Percentiles rank a stretch among this genome's conserved stretches.
These are phyloP conservation scores for Brassica hybrid DNA, from an alignment of 441 rosid species.

Conservation along the genomic window DNA sequence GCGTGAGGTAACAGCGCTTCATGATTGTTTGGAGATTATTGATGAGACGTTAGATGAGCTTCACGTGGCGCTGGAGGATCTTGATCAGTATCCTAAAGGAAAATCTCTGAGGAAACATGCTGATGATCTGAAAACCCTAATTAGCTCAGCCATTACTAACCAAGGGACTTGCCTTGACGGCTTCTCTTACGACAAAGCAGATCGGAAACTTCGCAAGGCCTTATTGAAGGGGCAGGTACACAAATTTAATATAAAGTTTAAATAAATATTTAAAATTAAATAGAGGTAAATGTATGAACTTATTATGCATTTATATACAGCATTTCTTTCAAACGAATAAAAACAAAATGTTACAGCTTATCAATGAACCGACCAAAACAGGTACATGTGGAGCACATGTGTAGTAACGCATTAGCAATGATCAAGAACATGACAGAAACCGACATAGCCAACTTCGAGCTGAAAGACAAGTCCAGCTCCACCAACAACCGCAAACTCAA, in stretches of 20 bases:
- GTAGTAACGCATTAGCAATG: slow-evolving; percentile 89
- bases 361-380: slow-evolving; percentile 13
- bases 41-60: slow-evolving; percentile 65
- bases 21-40: slow-evolving; percentile 58
- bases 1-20: slow-evolving; percentile 58
- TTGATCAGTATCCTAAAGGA: slow-evolving; percentile 49
- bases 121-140: slow-evolving; percentile 51
- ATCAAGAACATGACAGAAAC: slow-evolving; percentile 80
- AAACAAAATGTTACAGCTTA: slow-evolving; percentile 4
- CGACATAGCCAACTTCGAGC: slow-evolving; percentile 55
- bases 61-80: slow-evolving; percentile 42
- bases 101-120: slow-evolving; percentile 53
- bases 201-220: slow-evolving; percentile 45
- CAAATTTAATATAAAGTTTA: not conserved
- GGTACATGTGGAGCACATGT: slow-evolving; percentile 67
- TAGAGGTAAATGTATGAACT: not conserved
- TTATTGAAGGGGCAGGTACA: slow-evolving; percentile 39
- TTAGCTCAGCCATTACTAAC: slow-evolving; percentile 72
- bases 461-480: slow-evolving; percentile 11
- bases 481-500: slow-evolving; percentile 51
- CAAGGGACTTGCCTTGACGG: slow-evolving; percentile 68
- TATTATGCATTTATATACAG: not conserved
- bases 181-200: slow-evolving; percentile 54
- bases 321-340: not conserved
- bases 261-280: not conserved